These are phyloP conservation scores for Kwoniella newhampshirensis DNA, from an alignment of 768 basidiomycete species.

Conservation along the genomic window DNA sequence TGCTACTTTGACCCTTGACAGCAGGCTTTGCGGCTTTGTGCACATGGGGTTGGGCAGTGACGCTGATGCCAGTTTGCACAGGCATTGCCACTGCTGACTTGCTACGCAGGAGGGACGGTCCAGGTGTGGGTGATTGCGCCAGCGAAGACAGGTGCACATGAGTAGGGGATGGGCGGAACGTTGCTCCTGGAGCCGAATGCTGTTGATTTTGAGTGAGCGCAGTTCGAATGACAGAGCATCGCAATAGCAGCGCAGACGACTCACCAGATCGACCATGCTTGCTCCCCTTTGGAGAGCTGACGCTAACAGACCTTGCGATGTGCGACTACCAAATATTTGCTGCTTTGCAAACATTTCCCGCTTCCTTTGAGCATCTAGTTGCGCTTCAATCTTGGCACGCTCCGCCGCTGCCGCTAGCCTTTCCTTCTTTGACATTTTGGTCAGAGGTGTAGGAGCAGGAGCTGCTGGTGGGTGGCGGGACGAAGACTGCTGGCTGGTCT, in stretches of 20 bases:
- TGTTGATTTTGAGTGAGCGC: no score
- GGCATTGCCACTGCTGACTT: slow-evolving; percentile 52
- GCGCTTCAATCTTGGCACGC: slow-evolving; percentile 38
- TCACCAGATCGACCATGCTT: slow-evolving; percentile 52
- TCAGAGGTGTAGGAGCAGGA: slow-evolving; percentile 42
- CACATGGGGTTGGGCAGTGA: slow-evolving; percentile 31
- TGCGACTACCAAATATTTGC: slow-evolving; percentile 41
- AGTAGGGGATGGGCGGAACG: slow-evolving; percentile 33
- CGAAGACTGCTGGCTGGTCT: not conserved
- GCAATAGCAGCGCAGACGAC: slow-evolving; percentile 24
- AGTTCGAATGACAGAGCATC: no score
- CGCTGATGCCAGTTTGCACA: slow-evolving; percentile 49
- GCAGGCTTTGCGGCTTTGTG: slow-evolving; percentile 2
- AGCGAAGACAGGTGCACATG: slow-evolving; percentile 32
- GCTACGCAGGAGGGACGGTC: slow-evolving; percentile 39
- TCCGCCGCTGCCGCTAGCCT: slow-evolving; percentile 34
- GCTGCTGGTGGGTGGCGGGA: slow-evolving; percentile 26
- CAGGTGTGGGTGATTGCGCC: slow-evolving; percentile 26
- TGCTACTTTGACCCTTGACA: slow-evolving; percentile 11
- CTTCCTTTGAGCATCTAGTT: slow-evolving; percentile 49
- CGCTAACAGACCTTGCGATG: slow-evolving; percentile 35
- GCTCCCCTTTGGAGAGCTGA: slow-evolving; percentile 46
- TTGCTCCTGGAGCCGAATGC: slow-evolving; percentile 9
- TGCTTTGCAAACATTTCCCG: slow-evolving; percentile 53
- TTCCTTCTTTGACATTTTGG: slow-evolving; percentile 40